phyloP scores from a whole-genome alignment of 2,329 filamentous ascomycete genomes.

The Penicillium sp. region DNA sequence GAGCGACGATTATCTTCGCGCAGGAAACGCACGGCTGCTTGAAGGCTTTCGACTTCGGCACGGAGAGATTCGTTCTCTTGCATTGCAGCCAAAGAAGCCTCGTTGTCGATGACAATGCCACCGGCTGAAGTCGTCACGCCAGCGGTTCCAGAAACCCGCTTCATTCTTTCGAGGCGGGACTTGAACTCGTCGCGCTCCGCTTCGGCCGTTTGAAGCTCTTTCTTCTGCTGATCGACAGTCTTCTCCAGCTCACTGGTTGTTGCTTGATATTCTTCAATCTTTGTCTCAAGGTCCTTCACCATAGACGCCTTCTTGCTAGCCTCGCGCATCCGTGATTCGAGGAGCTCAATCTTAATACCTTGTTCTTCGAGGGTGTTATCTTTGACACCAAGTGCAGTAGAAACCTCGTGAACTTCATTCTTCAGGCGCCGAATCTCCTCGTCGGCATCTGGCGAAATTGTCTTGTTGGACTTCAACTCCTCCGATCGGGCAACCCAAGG shows the following conservation, averaged over 20 bases:
- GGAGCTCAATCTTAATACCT: conserved; percentile 87
- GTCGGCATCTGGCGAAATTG: conserved; percentile 75
- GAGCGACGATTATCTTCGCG: conserved; percentile 45
- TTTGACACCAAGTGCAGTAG: conserved; percentile 67
- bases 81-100: conserved; percentile 41
- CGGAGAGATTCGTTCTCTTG: conserved; percentile 45
- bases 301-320: conserved; percentile 69
- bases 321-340: conserved; percentile 83
- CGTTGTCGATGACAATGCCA: conserved; percentile 39
- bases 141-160: conserved; percentile 40
- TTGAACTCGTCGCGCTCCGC: conserved; percentile 43
- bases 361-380: conserved; percentile 83
- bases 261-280: conserved; percentile 40
- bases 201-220: conserved; percentile 38
- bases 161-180: conserved; percentile 43
- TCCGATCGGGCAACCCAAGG: conserved; percentile 83
- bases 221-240: conserved; percentile 36
- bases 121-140: conserved; percentile 37
- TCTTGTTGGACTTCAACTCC: conserved; percentile 79
- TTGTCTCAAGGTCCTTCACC: conserved; percentile 44
- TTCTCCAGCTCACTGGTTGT: conserved; percentile 34
- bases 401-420: conserved; percentile 75
- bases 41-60: conserved; percentile 43
- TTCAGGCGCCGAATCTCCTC: conserved; percentile 78
- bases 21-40: conserved; percentile 48